phyloP scores from a whole-genome alignment of 768 basidiomycete species.

The Flagelloscypha sp. region DNA sequence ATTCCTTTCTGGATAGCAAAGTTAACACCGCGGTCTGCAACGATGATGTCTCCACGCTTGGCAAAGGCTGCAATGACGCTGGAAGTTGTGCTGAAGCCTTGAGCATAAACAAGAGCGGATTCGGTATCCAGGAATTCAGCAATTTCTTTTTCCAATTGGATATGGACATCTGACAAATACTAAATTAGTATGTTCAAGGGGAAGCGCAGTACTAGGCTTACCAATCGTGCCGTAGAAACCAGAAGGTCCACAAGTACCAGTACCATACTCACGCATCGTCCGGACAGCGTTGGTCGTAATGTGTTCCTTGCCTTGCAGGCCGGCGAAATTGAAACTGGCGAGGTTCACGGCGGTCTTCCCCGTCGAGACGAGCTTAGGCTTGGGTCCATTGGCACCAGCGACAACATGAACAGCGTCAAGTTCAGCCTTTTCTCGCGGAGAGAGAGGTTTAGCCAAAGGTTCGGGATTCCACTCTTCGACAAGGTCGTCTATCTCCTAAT shows the following conservation, averaged over 20 bases:
- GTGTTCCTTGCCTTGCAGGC: constrained; percentile 78
- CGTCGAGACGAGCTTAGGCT: constrained; percentile 64
- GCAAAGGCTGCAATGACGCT: constrained; percentile 97
- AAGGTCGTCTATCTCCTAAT: constrained; percentile 90
- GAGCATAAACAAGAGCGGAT: constrained; percentile 85
- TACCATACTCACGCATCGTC: constrained; percentile 79
- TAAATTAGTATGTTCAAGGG: constrained; percentile 5
- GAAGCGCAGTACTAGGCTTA: constrained; percentile 27
- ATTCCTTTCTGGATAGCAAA: constrained; percentile 95
- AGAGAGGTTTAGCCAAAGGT: constrained; percentile 61
- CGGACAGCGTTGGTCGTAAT: constrained; percentile 83
- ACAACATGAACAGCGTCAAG: constrained; percentile 72
- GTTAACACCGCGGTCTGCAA: constrained; percentile 95
- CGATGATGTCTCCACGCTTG: constrained; percentile 95
- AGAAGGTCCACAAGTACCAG: constrained; percentile 92
- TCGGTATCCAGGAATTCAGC: constrained; percentile 89
- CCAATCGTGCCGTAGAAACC: constrained; percentile 97
- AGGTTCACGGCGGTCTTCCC: constrained; percentile 80
- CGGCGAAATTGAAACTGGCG: constrained; percentile 86
- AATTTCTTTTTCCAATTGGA: constrained; percentile 80
- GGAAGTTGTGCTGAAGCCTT: constrained; percentile 84
- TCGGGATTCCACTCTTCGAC: constrained; percentile 95
- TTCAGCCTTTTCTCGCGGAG: constrained; percentile 52
- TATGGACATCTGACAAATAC: constrained; percentile 70
- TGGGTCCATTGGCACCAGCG: constrained; percentile 72